phyloP scores from a whole-genome alignment of 2,329 filamentous ascomycete species.

The Didymella keratinophila region DNA sequence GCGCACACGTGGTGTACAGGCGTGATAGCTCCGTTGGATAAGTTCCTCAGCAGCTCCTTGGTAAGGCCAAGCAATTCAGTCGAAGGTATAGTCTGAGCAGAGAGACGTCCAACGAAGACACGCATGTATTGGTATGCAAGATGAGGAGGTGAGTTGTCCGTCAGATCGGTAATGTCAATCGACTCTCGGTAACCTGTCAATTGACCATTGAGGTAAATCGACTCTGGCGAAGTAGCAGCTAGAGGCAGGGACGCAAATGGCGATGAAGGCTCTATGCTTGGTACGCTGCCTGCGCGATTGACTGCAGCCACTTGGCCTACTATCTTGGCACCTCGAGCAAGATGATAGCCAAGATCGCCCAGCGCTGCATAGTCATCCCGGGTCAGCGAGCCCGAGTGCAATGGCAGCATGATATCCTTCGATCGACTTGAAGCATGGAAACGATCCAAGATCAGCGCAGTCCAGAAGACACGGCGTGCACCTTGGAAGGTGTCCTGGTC shows the following conservation, averaged over 20 bases:
- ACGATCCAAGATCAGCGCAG: slow-evolving; percentile 48
- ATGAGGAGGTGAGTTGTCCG: slow-evolving; percentile 41
- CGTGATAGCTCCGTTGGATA: slow-evolving; percentile 39
- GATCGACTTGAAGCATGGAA: slow-evolving; percentile 48
- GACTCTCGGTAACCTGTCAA: slow-evolving; percentile 45
- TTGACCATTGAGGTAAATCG: slow-evolving; percentile 41
- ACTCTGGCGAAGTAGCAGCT: slow-evolving; percentile 36
- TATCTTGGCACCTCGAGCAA: slow-evolving; percentile 46
- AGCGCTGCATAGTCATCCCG: slow-evolving; percentile 43
- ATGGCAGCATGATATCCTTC: slow-evolving; percentile 44
- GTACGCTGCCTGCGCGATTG: slow-evolving; percentile 40
- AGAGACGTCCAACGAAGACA: slow-evolving; percentile 43
- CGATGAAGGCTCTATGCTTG: slow-evolving; percentile 41
- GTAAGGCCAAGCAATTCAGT: slow-evolving; percentile 38
- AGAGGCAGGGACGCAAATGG: slow-evolving; percentile 38
- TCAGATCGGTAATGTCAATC: slow-evolving; percentile 40
- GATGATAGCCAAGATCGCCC: slow-evolving; percentile 46
- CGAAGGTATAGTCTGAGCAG: slow-evolving; percentile 32
- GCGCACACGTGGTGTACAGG: slow-evolving; percentile 50
- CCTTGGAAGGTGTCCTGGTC: slow-evolving; percentile 41
- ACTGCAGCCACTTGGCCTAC: slow-evolving; percentile 43
- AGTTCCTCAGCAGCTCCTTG: slow-evolving; percentile 40
- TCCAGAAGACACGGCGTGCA: slow-evolving; percentile 48
- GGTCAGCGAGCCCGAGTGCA: slow-evolving; percentile 41
- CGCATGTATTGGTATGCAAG: slow-evolving; percentile 49